Base-by-base conservation (phyloP, 306 rosid genomes). In the Pueraria montana region DNA sequence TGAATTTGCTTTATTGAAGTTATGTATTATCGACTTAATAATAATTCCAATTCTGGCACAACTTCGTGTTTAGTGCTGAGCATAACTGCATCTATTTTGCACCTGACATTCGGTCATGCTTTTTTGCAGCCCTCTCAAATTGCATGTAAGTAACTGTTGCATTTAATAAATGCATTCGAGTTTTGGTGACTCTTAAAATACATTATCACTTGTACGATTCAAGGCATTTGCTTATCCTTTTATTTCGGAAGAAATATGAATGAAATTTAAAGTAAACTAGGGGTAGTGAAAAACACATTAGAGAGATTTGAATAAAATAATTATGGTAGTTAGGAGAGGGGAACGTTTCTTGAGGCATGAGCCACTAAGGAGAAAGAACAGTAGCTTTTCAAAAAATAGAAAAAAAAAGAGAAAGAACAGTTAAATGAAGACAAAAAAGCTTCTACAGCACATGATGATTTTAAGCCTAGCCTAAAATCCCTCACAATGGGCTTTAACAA, bases 121-220 rank as follows among this genome's bases (percentile, higher is more conserved):
- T 84, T 56, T 67, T 56, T 12, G 49, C 70, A 65, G 21, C 24
- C 61, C 49, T 38, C 62, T 68, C 69, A 85, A 73, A 13, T 74
- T 74, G 81, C 74, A 18, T 74, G 62, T 23, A 59, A 71, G 36
- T 24, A 58, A 59, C 18, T 75, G 58, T 21, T 59, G 68, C 52
- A 48, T 74, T 77, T 72, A 80, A 80, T 84, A 85, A 80, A 62
- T 68, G 69, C 53, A 74, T 67, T 69, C 36, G 77, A 45, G 77
- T 84, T 84, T 65, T 80, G 53, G 78, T 45, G 84, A 80, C 74
- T 17, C 76, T 46, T 43, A 16, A 73, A 11, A 11, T 68, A 42
- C 32, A 21, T 20, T 4, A 11, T 67, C n/a, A 20, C 52, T 40
- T 38, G 2, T 21, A 1, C 17, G 34, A 20, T 66, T 9, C 72